phyloP scores from a whole-genome alignment of 1,139 yeast genomes.

The Wickerhamiella pararugosa region DNA sequence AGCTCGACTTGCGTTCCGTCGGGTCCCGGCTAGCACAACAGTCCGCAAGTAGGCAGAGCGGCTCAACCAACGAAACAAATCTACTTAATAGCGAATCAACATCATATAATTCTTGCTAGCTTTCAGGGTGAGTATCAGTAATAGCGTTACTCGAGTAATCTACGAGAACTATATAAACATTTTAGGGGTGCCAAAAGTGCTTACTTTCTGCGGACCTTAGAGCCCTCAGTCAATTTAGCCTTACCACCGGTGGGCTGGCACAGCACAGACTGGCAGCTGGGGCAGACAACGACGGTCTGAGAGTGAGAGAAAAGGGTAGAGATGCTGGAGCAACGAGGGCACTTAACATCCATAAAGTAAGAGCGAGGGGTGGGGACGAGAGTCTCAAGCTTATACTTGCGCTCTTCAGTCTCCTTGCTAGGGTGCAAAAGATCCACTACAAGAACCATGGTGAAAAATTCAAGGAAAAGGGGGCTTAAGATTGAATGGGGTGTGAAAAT shows the following conservation, averaged over 20 bases:
- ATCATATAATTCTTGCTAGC: no score
- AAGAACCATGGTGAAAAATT: conserved; percentile 42
- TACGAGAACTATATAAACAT: no score
- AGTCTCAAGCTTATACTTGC: conserved; percentile 94
- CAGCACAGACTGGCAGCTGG: conserved; percentile 93
- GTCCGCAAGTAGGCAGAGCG: no score
- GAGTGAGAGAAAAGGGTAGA: conserved; percentile 99
- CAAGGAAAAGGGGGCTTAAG: no score
- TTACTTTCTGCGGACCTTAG: conserved; percentile 98
- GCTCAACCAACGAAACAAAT: no score
- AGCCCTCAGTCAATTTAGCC: conserved; percentile 98
- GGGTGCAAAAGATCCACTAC: conserved; percentile 98
- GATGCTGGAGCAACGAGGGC: conserved; percentile 98
- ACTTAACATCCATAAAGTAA: conserved; percentile 98
- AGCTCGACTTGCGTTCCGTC: no score
- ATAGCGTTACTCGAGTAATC: no score
- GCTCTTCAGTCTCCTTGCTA: conserved; percentile 87
- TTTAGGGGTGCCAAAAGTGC: no score
- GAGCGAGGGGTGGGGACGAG: conserved; percentile 98
- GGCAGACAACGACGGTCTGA: conserved; percentile 99
- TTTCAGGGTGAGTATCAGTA: no score
- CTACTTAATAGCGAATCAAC: no score
- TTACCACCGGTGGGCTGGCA: conserved; percentile 99
- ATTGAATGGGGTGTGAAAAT: no score
- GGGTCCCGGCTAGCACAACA: no score